Evolutionary conservation across 2,329 filamentous ascomycete genomes (phyloP).

Genomic region (Fusarium sarcochroum): DNA sequence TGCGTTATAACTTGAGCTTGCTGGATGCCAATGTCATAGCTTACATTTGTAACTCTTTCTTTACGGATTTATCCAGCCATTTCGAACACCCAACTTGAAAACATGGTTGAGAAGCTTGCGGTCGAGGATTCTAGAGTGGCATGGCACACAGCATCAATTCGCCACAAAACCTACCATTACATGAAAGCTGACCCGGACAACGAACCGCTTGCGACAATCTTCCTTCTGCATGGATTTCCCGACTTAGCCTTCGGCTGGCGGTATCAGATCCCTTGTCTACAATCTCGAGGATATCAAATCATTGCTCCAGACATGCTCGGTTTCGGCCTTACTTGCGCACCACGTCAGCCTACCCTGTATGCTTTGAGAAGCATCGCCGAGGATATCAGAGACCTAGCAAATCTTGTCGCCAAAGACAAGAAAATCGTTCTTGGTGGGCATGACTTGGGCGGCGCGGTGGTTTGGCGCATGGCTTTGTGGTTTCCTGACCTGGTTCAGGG

Average conservation of each 20-base stretch:
- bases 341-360: constrained; percentile 50
- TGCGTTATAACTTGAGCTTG: no score
- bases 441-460: constrained; percentile 83
- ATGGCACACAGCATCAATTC: constrained; percentile 10
- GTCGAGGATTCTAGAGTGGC: constrained; percentile 6
- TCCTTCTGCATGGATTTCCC: constrained; percentile 79
- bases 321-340: constrained; percentile 80
- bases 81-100: not conserved
- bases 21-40: no score
- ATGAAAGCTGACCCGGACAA: constrained; percentile 61
- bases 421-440: constrained; percentile 83
- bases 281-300: constrained; percentile 78
- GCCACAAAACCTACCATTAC: constrained; percentile 70
- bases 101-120: constrained; percentile 7
- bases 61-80: no score
- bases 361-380: constrained; percentile 72
- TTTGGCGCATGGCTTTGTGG: constrained; percentile 78
- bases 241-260: constrained; percentile 85
- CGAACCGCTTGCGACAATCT: constrained; percentile 57
- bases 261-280: constrained; percentile 81
- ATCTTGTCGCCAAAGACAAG: constrained; percentile 58
- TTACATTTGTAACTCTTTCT: no score
- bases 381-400: constrained; percentile 78
- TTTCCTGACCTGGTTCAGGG: constrained; percentile 76
- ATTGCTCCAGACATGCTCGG: constrained; percentile 86